phyloP scores from a whole-genome alignment of 2,329 filamentous ascomycete species.

The Hortaea sp. region DNA sequence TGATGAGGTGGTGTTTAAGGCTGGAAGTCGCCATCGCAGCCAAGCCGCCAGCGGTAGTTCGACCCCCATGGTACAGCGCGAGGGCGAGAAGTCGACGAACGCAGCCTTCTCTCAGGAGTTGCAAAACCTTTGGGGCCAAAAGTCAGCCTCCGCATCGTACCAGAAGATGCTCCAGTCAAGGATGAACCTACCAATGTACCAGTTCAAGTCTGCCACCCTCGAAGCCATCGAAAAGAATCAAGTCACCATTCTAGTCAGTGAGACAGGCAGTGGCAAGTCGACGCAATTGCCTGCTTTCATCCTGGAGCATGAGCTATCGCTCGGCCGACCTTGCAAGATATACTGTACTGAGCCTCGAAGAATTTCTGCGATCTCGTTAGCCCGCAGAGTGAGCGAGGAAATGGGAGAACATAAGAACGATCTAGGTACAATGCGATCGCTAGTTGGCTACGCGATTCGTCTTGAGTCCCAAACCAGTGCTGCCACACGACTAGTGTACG shows the following conservation, averaged over 20 bases:
- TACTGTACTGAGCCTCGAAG: slow-evolving; percentile 92
- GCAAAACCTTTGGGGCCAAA: slow-evolving; percentile 42
- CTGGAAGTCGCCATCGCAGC: slow-evolving; percentile 53
- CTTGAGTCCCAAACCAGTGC: slow-evolving; percentile 77
- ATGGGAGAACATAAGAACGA: slow-evolving; percentile 76
- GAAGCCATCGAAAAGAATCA: slow-evolving; percentile 68
- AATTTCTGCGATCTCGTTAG: slow-evolving; percentile 92
- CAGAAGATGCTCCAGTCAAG: slow-evolving; percentile 70
- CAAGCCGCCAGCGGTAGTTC: slow-evolving; percentile 22
- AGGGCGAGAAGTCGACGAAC: slow-evolving; percentile 1
- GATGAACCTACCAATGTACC: slow-evolving; percentile 80
- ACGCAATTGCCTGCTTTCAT: slow-evolving; percentile 95
- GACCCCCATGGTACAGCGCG: slow-evolving; percentile 19
- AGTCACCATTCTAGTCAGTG: slow-evolving; percentile 87
- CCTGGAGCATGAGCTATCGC: slow-evolving; percentile 74
- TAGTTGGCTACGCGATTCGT: slow-evolving; percentile 90
- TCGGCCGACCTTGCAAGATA: slow-evolving; percentile 76
- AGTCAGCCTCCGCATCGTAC: slow-evolving; percentile 46
- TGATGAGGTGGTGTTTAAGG: slow-evolving; percentile 57
- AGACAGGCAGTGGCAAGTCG: slow-evolving; percentile 95
- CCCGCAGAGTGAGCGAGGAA: slow-evolving; percentile 87
- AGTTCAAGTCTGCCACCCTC: slow-evolving; percentile 69
- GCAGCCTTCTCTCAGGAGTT: slow-evolving; percentile 30
- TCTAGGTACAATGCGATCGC: slow-evolving; percentile 68
- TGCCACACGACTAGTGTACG: slow-evolving; percentile 72